Evolutionary conservation across 768 basidiomycete genomes (phyloP).

Genomic region (Pulveroboletus sp.): DNA sequence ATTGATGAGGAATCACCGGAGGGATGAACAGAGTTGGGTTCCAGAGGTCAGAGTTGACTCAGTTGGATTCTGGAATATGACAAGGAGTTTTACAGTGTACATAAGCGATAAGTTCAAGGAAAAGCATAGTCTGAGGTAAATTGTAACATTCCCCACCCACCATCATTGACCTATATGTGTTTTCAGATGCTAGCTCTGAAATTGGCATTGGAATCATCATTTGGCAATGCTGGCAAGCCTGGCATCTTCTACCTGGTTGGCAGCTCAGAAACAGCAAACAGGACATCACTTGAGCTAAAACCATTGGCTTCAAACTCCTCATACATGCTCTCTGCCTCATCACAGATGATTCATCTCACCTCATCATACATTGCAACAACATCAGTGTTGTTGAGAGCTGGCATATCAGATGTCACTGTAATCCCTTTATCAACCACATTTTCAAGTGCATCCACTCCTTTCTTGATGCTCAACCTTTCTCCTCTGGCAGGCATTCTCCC

Average conservation of each 20-base stretch:
- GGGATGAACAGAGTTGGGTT: no score
- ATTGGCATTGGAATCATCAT: background rate
- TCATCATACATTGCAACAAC: no score
- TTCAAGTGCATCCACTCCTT: background rate
- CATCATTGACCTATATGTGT: background rate
- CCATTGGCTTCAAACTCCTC: no score
- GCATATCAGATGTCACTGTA: background rate
- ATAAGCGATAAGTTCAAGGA: no score
- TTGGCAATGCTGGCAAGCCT: background rate
- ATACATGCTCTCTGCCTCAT: no score
- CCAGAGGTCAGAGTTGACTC: no score
- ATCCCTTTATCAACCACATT: background rate
- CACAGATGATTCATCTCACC: no score
- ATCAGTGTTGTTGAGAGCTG: background rate
- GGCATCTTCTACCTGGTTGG: slow-evolving; percentile 14
- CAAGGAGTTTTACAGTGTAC: no score
- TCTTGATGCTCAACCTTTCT: background rate
- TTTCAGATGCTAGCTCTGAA: background rate
- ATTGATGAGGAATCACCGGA: no score
- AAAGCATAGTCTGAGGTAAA: no score
- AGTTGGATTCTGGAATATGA: no score
- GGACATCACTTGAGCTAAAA: slow-evolving; percentile 24
- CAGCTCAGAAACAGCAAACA: background rate
- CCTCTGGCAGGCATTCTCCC: background rate
- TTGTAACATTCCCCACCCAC: no score